Evolutionary conservation across 768 basidiomycete species (phyloP), one percentile per base, ranked within the genome.

Genomic region (Russula emetica): DNA sequence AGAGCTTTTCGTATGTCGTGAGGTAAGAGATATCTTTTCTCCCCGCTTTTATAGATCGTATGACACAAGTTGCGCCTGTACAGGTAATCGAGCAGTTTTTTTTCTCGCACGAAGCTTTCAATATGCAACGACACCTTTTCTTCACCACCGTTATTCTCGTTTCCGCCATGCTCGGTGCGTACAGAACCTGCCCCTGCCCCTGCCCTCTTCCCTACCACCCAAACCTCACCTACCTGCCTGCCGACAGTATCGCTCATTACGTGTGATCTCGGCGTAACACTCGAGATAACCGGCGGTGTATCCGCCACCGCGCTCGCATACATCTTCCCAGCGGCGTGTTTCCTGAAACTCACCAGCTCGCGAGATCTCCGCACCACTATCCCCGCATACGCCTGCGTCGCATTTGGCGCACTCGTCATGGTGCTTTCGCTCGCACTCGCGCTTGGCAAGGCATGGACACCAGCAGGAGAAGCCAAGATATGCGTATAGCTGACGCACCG

Each of bases 241-340:
- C 36, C 36, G 58, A 16, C 71, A 95, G 94, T 97, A 63, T 85
- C 96, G 5, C 80, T 98, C 60, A 80, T 94, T 62, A 98, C 96
- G 1, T 97, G 94, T 72, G 96, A 99, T 74, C 82, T 99, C 16
- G 97, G 97, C n/a, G 88, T 98, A 51, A 97, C 96, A 77, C 86
- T 99, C 44, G 97, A 99, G 77, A 90, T 99, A 50, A 95, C 94
- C 0, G 97, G 97, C n/a, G 96, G 96, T n/a, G 82, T 92, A 13
- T 92, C 92, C 16, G 92, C 92, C 6, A 93, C 94, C 0, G 85
- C 93, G 0, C 82, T 98, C 11, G 96, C 96, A 4, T 98, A 87
- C 77, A 94, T 98, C 67, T 94, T 94, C 72, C 90, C 93, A 11
- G 88, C 93, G 0, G 86, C 84, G 2, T 96, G 93, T 73, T 94